Evolutionary conservation across 139 green algal species (phyloP).

Genomic region (Tetradesmus lagerheimii): DNA sequence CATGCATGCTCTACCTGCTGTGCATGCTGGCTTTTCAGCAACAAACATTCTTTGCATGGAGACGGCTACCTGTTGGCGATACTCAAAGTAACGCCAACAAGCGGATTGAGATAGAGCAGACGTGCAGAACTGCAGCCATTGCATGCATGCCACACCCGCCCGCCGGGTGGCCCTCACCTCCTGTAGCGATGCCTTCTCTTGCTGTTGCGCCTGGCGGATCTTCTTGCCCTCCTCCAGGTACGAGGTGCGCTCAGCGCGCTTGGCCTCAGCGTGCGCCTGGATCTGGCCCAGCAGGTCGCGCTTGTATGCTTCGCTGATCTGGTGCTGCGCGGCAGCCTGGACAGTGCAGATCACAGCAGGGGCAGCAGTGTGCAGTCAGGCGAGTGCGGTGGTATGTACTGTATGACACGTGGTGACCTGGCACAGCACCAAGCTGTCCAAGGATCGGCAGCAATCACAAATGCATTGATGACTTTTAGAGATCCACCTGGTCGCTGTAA

Average conservation of each 20-base stretch:
- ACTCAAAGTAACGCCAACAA: too few relatives aligned
- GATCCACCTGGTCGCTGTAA: too few relatives aligned
- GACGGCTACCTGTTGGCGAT: too few relatives aligned
- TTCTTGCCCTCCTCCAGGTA: constrained; percentile 76
- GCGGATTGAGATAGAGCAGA: too few relatives aligned
- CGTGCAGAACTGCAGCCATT: neutral
- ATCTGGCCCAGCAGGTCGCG: constrained; percentile 84
- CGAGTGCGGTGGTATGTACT: too few relatives aligned
- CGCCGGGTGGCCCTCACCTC: neutral
- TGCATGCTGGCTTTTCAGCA: too few relatives aligned
- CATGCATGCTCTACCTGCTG: too few relatives aligned
- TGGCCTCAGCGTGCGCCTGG: constrained; percentile 69
- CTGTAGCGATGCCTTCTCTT: constrained; percentile 66
- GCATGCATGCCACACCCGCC: neutral
- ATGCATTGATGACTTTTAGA: too few relatives aligned
- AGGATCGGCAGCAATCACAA: too few relatives aligned
- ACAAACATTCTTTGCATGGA: too few relatives aligned
- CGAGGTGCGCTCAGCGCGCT: constrained; percentile 56
- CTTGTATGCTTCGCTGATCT: constrained; percentile 76
- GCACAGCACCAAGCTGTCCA: too few relatives aligned
- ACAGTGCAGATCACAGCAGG: neutral
- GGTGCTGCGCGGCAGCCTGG: constrained; percentile 50
- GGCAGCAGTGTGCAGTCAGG: neutral
- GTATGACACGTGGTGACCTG: too few relatives aligned
- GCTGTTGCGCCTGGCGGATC: constrained; percentile 58